Evolutionary conservation across 345 rosid species (phyloP).

Genomic region (Combretum micranthum): DNA sequence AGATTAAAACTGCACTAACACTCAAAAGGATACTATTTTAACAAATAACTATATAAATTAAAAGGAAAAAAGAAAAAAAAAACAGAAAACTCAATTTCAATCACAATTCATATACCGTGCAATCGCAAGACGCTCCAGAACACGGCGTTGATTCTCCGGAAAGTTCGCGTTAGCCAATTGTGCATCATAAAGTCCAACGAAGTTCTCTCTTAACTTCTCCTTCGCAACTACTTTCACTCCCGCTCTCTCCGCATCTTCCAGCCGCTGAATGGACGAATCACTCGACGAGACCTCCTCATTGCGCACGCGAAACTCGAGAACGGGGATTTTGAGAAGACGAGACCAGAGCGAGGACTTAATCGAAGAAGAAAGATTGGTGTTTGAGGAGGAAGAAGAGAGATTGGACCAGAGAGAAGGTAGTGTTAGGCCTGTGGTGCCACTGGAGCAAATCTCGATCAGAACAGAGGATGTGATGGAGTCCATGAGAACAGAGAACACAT

Average conservation of each 20-base stretch:
- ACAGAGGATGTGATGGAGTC: conserved; percentile 14
- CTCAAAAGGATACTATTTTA: no score
- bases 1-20: no score
- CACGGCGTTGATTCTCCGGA: conserved; percentile 4
- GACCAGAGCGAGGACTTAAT: conserved; percentile 13
- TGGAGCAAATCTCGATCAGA: conserved; percentile 14
- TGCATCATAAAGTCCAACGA: conserved; percentile 20
- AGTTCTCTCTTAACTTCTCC: conserved; percentile 18
- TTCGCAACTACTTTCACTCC: conserved; percentile 13
- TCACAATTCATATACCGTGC: conserved; percentile 7
- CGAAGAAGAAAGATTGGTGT: conserved; percentile 13
- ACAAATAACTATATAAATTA: no score
- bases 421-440: conserved; percentile 13
- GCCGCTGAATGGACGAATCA: conserved; percentile 9
- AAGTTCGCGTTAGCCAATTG: conserved; percentile 11
- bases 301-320: conserved; percentile 6
- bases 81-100: background rate
- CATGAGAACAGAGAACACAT: conserved; percentile 4
- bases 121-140: conserved; percentile 18
- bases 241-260: conserved; percentile 14
- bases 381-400: conserved; percentile 11
- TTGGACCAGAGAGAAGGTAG: conserved; percentile 14
- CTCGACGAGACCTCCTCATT: background rate
- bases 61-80: background rate
- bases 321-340: conserved; percentile 12